These are phyloP conservation scores for Suhomyces vadensis DNA, from an alignment of 805 yeast genomes.

Conservation along the genomic window DNA sequence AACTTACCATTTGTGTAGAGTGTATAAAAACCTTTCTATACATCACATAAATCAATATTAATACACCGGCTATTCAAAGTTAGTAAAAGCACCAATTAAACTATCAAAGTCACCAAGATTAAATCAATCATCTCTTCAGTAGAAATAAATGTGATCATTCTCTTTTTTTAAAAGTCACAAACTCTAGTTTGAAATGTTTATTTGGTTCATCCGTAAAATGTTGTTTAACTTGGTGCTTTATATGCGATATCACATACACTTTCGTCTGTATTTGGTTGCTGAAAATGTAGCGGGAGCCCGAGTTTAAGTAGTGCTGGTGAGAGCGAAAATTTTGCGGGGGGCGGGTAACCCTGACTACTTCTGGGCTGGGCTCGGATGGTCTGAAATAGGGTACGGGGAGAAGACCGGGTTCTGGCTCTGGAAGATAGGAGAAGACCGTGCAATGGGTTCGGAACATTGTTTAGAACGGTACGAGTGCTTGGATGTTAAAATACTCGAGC, in stretches of 20 bases:
- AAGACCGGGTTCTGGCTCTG: too few species aligned
- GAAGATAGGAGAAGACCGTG: too few species aligned
- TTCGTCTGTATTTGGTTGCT: not conserved
- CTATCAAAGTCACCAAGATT: conserved; percentile 2
- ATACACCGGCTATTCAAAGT: not conserved
- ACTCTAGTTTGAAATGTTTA: conserved; percentile 47
- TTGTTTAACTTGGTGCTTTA: conserved; percentile 5
- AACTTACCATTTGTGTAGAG: conserved; percentile 8
- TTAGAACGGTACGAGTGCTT: too few species aligned
- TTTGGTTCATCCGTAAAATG: conserved; percentile 26
- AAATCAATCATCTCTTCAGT: conserved; percentile 2
- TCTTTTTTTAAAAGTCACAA: conserved; percentile 38
- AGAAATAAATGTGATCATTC: conserved; percentile 46
- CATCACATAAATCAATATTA: conserved; percentile 4
- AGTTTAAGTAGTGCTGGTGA: conserved; percentile 2
- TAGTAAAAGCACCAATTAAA: conserved; percentile 3
- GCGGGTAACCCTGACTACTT: conserved; percentile 11
- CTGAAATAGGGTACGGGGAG: too few species aligned
- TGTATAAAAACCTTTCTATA: conserved; percentile 15
- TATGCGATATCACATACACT: conserved; percentile 1
- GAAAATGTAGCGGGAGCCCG: not conserved
- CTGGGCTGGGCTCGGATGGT: too few species aligned
- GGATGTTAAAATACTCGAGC: too few species aligned
- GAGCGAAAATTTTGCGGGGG: conserved; percentile 13
- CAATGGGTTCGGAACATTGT: too few species aligned